Evolutionary conservation across 2,329 filamentous ascomycete genomes (phyloP).

Genomic region (Fusarium burgessii): DNA sequence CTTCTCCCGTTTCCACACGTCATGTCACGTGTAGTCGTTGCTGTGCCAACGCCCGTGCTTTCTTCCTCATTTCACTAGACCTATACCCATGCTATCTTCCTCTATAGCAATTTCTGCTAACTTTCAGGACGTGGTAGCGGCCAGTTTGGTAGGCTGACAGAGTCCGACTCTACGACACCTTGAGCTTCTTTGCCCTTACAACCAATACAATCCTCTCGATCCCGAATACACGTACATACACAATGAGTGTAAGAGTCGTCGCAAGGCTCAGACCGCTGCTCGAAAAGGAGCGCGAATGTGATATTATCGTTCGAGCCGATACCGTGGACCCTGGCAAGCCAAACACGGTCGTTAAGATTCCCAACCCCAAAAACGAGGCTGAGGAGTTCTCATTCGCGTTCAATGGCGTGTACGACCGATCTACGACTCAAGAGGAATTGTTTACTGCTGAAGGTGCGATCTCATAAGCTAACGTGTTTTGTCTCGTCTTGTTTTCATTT

Average conservation of each 20-base stretch:
- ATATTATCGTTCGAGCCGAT: conserved; percentile 82
- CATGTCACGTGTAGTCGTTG: conserved; percentile 45
- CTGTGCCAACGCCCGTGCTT: conserved; percentile 42
- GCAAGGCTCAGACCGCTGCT: conserved; percentile 91
- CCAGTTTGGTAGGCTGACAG: conserved; percentile 45
- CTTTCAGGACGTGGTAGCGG: conserved; percentile 37
- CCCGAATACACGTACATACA: conserved; percentile 7
- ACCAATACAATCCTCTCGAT: conserved; percentile 24
- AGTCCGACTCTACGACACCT: conserved; percentile 28
- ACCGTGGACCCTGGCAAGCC: conserved; percentile 71
- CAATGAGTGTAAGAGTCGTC: conserved; percentile 83
- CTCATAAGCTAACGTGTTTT: conserved; percentile 13
- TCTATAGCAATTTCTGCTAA: conserved; percentile 41
- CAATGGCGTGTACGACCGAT: conserved; percentile 88
- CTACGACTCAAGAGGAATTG: conserved; percentile 84
- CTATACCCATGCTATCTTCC: conserved; percentile 24
- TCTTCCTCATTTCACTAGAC: conserved; percentile 18
- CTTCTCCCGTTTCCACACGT: conserved; percentile 50
- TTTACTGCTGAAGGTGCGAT: conserved; percentile 87
- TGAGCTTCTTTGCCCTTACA: conserved; percentile 24
- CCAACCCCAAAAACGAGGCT: conserved; percentile 90
- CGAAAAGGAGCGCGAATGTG: conserved; percentile 85
- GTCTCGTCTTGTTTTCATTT: background rate
- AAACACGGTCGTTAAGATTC: conserved; percentile 83
- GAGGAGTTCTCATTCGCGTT: conserved; percentile 96